phyloP scores from a whole-genome alignment of 345 rosid genomes.

The thale cress (Arabidopsis thaliana) region DNA sequence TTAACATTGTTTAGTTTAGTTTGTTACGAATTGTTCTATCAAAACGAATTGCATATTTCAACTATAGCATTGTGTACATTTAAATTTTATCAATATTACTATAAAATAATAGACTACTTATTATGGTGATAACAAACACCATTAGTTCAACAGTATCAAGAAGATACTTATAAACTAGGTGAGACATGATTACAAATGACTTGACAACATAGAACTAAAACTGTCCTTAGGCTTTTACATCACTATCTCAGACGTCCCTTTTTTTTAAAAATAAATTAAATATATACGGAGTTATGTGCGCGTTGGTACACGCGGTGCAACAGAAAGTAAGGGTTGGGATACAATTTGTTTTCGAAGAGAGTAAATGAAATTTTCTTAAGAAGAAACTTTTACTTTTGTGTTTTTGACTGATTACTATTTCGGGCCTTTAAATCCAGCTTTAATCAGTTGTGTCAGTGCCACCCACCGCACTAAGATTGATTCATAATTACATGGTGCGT shows the following conservation, averaged over 20 bases:
- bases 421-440: constrained; percentile 55
- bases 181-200: constrained; percentile 32
- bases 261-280: neutral
- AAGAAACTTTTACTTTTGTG: constrained; percentile 32
- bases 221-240: constrained; percentile 39
- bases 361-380: constrained; percentile 27
- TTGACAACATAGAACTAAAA: constrained; percentile 41
- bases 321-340: neutral
- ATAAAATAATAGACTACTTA: too few species aligned
- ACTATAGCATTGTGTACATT: too few species aligned
- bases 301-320: constrained; percentile 26
- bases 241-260: constrained; percentile 18
- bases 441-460: constrained; percentile 62
- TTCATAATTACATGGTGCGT: constrained; percentile 54
- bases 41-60: too few species aligned
- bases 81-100: too few species aligned
- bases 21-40: too few species aligned
- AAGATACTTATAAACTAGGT: constrained; percentile 23
- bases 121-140: neutral
- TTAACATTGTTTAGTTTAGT: too few species aligned
- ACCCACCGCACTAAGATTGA: constrained; percentile 85
- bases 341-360: neutral
- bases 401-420: constrained; percentile 46
- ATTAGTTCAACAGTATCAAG: neutral
- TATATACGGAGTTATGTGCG: neutral